Base-by-base conservation (phyloP, 768 basidiomycete species). In the Tulasnella sp. region DNA sequence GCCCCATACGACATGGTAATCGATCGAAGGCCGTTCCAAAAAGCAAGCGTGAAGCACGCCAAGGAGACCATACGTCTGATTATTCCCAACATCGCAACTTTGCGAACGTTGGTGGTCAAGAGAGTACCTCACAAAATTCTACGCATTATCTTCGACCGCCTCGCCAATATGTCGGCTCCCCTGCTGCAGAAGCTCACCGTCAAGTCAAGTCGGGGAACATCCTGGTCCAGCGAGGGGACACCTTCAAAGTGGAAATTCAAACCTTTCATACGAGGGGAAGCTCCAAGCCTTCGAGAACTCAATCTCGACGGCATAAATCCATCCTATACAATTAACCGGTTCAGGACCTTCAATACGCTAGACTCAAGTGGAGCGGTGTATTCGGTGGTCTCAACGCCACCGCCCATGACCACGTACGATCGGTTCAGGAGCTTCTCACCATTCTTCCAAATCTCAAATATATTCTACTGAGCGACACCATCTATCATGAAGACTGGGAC, bases 361-460 rank as follows among this genome's bases (percentile, higher is more conserved):
- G 62, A 36, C 24, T 68, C 62, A 68, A 68, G 62, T 68, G 62
- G 62, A 68, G 27, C 6, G 62, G 62, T 0, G 27, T 68, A 68
- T 68, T 68, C 62, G 34, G 34, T 31, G 27, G 8, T 18, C 10
- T 2, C 14, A 68, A 16, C 31, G 3, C 21, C 21, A 24, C 24
- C 31, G 88, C 90, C 18, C 97, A 95, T 83, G 82, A 85, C 21
- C 94, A 97, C 83, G 81, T 96, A 31, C 92, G 93, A 81, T 80
- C 92, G 7, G 86, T 97, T 74, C 95, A 97, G 83, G 89, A 94
- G 78, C 87, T 92, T 39, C 84, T 96, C 39, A 90, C 92, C 18
- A 46, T 81, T 12, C 34, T 68, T n/a, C 62, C 62, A 6, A 24
- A 84, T 83, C 24, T 83, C 82, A 7, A 82, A 82, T 52, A 19